Conservation (phyloP, 495 filamentous ascomycete species). For the Xylaria venustula region DNA sequence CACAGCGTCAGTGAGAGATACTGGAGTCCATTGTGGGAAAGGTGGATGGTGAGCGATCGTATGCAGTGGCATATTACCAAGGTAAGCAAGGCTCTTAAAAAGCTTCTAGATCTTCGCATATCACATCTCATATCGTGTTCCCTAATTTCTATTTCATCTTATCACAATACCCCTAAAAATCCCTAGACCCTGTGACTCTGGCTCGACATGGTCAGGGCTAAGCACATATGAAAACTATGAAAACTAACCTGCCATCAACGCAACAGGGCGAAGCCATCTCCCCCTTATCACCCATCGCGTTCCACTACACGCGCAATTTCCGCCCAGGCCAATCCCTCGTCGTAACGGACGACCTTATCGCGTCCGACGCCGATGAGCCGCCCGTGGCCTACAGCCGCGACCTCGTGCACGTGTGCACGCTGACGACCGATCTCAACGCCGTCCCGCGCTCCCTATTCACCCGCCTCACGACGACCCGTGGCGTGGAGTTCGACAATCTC, state of each 20-base stretch:
- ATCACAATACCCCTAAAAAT: too few relatives aligned
- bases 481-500: constrained; percentile 71
- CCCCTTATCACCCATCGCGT: constrained; percentile 63
- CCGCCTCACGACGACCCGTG: constrained; percentile 65
- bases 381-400: constrained; percentile 56
- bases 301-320: constrained; percentile 80
- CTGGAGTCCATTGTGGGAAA: constrained; percentile 73
- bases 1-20: constrained; percentile 67
- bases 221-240: not conserved
- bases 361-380: constrained; percentile 62
- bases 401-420: constrained; percentile 67
- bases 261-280: constrained; percentile 64
- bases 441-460: constrained; percentile 67
- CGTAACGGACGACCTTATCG: constrained; percentile 73
- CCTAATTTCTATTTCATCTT: too few relatives aligned
- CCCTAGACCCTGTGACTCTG: too few relatives aligned
- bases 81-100: constrained; percentile 47
- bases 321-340: constrained; percentile 61
- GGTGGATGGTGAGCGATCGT: constrained; percentile 76
- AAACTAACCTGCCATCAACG: not conserved
- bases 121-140: not conserved
- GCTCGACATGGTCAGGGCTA: too few relatives aligned
- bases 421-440: constrained; percentile 69
- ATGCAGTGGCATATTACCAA: constrained; percentile 82
- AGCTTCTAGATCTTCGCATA: not conserved